Evolutionary conservation across 176 grass and related monocot species (phyloP), one percentile per base, ranked within the genome.

Genomic region (Triticum dicoccoides): DNA sequence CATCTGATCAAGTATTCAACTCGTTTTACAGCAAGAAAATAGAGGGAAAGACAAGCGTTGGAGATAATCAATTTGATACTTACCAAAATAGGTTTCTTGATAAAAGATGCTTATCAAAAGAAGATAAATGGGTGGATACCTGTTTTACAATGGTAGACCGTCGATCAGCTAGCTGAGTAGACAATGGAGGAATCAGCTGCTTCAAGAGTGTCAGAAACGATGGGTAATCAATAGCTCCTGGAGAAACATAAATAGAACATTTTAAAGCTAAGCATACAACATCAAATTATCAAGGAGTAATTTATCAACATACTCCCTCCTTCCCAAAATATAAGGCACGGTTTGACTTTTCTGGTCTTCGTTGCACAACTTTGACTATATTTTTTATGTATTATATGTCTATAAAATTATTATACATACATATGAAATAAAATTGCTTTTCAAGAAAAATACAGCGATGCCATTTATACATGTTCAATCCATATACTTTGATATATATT

Each of bases 111-210:
- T 63, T 45, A 79, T 32, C 27, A 67, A 21, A 86, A 74, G 68
- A 87, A 82, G 39, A 41, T 66, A 33, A 33, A 67, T 77, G 25
- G 24, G 32, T 61, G 30, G 51, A 27, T 82, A 96, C 96, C 93
- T 98, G 96, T 89, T 98, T 98, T 83, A 98, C 96, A 88, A 98
- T 98, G 86, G 81, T 98, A 87, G 96, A 98, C 32, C 96, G 91
- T 42, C 96, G 87, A 94, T 98, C 96, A n/a, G 91, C 88, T 78
- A 98, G 85, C 63, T 98, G 96, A 80, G 91, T 94, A 63, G 87
- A 95, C 59, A 98, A 69, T 76, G 91, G 91, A 87, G 67, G 73
- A 89, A 95, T 81, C 75, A 98, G 79, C 89, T 98, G 96, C 90
- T 98, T 98, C 75, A 98, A 83, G 21, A 98, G 91, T 81, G 82